Conservation (phyloP, 306 rosid species). For the Inga leiocalycina region DNA sequence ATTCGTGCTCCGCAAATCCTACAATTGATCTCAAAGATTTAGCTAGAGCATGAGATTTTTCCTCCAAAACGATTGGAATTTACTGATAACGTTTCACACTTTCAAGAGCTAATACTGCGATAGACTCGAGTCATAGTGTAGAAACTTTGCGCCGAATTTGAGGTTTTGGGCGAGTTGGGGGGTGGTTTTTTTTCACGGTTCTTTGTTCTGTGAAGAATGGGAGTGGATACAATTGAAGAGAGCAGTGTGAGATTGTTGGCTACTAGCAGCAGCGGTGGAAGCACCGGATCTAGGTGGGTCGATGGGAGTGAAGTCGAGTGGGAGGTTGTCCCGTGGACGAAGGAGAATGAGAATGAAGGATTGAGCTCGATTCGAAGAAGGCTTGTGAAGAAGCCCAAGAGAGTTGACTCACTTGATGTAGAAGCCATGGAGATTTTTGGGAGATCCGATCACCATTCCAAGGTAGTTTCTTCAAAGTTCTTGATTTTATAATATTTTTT, state of each 20-base stretch:
- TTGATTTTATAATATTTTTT: background rate
- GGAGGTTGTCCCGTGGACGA: constrained; percentile 48
- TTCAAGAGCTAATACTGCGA: background rate
- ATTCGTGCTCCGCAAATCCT: background rate
- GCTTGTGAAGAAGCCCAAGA: constrained; percentile 62
- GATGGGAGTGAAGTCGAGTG: constrained; percentile 72
- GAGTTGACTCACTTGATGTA: constrained; percentile 71
- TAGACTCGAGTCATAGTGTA: background rate
- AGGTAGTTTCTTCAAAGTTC: constrained; percentile 37
- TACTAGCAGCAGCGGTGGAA: constrained; percentile 28
- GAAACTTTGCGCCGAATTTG: background rate
- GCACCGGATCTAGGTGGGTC: constrained; percentile 68
- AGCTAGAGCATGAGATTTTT: background rate
- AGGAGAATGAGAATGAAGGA: constrained; percentile 39
- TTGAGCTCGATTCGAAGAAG: constrained; percentile 56
- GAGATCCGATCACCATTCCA: constrained; percentile 44
- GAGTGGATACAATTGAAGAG: constrained; percentile 59
- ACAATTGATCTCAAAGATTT: background rate
- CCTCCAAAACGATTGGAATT: background rate
- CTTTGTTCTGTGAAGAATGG: constrained; percentile 30
- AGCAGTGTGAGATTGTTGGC: constrained; percentile 47
- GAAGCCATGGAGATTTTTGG: constrained; percentile 74
- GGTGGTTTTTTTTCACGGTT: background rate
- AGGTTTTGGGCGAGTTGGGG: constrained; percentile 16
- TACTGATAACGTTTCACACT: constrained; percentile 7